These are phyloP conservation scores for Perilla frutescens DNA, from an alignment of 257 asterid genomes.

Conservation along the genomic window DNA sequence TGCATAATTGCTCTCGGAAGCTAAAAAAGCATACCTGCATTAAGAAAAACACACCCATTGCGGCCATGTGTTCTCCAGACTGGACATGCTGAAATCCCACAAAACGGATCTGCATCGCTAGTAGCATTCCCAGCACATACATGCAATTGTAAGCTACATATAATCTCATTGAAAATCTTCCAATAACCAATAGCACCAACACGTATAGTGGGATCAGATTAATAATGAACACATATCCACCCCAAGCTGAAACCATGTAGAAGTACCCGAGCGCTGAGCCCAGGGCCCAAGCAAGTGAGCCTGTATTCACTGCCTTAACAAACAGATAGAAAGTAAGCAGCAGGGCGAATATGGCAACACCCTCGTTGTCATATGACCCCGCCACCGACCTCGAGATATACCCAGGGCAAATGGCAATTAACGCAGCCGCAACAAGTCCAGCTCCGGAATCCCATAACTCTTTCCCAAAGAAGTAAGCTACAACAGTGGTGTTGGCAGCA, in stretches of 20 bases:
- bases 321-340: constrained; percentile 93
- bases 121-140: constrained; percentile 90
- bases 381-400: constrained; percentile 99
- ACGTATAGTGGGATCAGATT: constrained; percentile 93
- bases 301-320: constrained; percentile 99
- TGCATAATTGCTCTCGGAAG: not conserved
- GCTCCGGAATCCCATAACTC: constrained; percentile 99
- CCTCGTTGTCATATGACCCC: constrained; percentile 97
- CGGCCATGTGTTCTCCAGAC: constrained; percentile 99
- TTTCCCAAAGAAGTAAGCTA: constrained; percentile 99
- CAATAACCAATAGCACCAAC: constrained; percentile 84
- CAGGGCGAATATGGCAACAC: constrained; percentile 95
- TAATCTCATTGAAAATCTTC: constrained; percentile 97
- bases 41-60: constrained; percentile 99
- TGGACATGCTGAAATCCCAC: constrained; percentile 99
- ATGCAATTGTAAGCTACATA: constrained; percentile 94
- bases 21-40: constrained; percentile 64
- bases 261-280: constrained; percentile 97
- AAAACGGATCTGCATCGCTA: constrained; percentile 98
- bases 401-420: constrained; percentile 99
- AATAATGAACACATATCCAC: constrained; percentile 97
- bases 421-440: constrained; percentile 94
- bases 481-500: constrained; percentile 95
- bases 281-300: constrained; percentile 96
- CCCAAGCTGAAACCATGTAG: constrained; percentile 99